Conservation (phyloP, 1,284 basidiomycete genomes). For the Cerioporus squamosus region DNA sequence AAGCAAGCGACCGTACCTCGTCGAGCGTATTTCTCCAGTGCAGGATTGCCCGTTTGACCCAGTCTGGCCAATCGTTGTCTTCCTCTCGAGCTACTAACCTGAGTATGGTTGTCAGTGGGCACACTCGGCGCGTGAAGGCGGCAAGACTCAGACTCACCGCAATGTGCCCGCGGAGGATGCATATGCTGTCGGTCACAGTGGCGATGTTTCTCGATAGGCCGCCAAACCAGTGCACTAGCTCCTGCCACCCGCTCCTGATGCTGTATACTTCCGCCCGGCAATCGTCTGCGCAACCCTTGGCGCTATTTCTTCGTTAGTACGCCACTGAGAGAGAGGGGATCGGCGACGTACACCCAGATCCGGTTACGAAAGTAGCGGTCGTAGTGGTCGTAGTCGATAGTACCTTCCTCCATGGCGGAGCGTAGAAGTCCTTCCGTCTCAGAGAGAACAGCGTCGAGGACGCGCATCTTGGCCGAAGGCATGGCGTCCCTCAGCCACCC, state of each 20-base stretch:
- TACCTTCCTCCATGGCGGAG: slow-evolving; percentile 1
- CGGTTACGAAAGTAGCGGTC: neutral
- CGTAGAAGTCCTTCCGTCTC: slow-evolving; percentile 1
- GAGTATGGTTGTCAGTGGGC: no score
- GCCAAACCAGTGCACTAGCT: neutral
- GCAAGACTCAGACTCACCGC: neutral
- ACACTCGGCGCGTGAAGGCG: no score
- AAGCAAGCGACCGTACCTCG: neutral
- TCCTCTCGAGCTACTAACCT: neutral
- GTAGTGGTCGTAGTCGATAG: neutral
- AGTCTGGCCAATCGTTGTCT: neutral
- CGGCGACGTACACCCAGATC: neutral
- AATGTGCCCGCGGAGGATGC: neutral
- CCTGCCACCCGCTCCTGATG: neutral
- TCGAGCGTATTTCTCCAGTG: neutral
- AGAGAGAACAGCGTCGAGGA: neutral
- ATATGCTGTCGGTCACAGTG: neutral
- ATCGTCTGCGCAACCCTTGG: neutral
- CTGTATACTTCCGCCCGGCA: neutral
- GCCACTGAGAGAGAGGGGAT: no score
- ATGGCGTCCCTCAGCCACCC: neutral
- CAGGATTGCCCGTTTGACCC: neutral
- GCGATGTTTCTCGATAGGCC: neutral
- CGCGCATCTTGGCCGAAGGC: neutral
- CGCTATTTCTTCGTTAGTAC: neutral